These are phyloP conservation scores for Picea mariana DNA, from an alignment of 83 land plant genomes.

Conservation along the genomic window DNA sequence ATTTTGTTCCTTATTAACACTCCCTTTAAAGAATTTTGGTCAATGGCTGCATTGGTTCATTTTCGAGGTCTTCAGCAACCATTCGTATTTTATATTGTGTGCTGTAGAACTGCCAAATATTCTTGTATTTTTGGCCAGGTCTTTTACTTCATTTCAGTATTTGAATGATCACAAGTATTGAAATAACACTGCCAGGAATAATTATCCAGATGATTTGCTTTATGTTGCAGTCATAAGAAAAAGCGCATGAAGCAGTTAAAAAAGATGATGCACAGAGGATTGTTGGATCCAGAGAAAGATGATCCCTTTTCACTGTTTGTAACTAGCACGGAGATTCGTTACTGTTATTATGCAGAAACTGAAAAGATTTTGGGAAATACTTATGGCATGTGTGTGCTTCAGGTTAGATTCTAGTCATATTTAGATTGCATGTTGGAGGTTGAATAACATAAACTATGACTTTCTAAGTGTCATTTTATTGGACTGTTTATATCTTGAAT, in stretches of 20 bases:
- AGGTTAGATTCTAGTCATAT: constrained; percentile 45
- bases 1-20: too few relatives aligned
- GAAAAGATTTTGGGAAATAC: constrained; percentile 97
- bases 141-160: too few relatives aligned
- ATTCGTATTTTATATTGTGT: too few relatives aligned
- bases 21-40: too few relatives aligned
- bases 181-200: too few relatives aligned
- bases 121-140: too few relatives aligned
- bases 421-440: neutral
- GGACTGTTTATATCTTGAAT: neutral
- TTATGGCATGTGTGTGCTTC: constrained; percentile 96
- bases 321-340: constrained; percentile 78
- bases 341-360: constrained; percentile 89
- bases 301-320: constrained; percentile 89
- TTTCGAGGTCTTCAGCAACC: neutral
- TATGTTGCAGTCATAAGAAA: constrained; percentile 73
- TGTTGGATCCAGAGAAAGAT: constrained; percentile 83
- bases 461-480: neutral
- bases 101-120: too few relatives aligned
- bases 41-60: neutral
- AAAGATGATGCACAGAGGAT: constrained; percentile 76
- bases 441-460: neutral
- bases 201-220: too few relatives aligned
- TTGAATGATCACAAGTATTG: too few relatives aligned
- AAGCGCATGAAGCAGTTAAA: constrained; percentile 89